Evolutionary conservation across 352 stramenopile species (phyloP).

Genomic region (Pseudoperonospora humuli): DNA sequence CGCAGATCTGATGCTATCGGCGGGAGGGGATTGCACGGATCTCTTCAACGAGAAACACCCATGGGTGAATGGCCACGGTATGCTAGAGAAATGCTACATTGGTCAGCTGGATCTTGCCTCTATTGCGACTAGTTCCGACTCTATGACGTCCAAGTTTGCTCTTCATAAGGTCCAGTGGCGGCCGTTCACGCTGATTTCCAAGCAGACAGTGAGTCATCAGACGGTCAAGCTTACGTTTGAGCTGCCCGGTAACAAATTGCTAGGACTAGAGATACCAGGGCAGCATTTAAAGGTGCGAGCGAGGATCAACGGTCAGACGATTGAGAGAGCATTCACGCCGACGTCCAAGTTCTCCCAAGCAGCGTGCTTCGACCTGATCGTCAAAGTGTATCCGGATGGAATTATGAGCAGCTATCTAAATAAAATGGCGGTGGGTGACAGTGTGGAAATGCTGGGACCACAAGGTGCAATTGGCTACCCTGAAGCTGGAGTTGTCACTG

Average conservation of each 20-base stretch:
- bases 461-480: conserved; percentile 61
- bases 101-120: conserved; percentile 56
- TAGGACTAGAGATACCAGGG: conserved; percentile 62
- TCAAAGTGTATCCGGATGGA: conserved; percentile 75
- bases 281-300: conserved; percentile 78
- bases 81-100: conserved; percentile 86
- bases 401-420: conserved; percentile 69
- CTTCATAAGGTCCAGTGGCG: conserved; percentile 63
- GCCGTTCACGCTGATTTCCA: conserved; percentile 49
- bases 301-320: conserved; percentile 62
- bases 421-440: conserved; percentile 39
- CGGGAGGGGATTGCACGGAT: conserved; percentile 90
- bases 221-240: conserved; percentile 80
- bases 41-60: conserved; percentile 96
- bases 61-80: conserved; percentile 91
- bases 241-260: conserved; percentile 46
- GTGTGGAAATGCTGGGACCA: conserved; percentile 66
- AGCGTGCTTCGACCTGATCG: conserved; percentile 58
- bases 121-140: conserved; percentile 4
- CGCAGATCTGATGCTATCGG: conserved; percentile 85
- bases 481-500: conserved; percentile 37
- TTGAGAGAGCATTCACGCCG: conserved; percentile 72
- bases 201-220: conserved; percentile 43
- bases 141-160: conserved; percentile 32
- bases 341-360: conserved; percentile 63